These are phyloP conservation scores for Waitea zeae DNA, from an alignment of 1,284 basidiomycete species.

Conservation along the genomic window DNA sequence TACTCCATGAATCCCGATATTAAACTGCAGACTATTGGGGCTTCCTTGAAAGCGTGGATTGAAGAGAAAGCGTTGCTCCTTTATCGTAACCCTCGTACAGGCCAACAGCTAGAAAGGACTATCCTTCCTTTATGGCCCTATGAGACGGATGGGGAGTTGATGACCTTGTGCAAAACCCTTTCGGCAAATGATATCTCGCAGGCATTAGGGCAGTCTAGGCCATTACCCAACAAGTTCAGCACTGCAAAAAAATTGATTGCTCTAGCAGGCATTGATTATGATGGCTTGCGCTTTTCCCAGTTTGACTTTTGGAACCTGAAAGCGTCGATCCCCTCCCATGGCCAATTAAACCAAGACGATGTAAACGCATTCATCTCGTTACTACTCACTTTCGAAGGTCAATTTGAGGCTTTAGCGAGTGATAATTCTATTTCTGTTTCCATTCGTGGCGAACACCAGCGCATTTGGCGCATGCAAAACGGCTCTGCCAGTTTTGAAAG, in stretches of 20 bases:
- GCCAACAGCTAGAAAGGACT: no score
- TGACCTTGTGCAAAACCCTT: slow-evolving; percentile 18
- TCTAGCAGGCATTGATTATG: slow-evolving; percentile 16
- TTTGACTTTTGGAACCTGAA: slow-evolving; percentile 74
- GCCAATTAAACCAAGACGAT: slow-evolving; percentile 41
- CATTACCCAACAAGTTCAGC: slow-evolving; percentile 57
- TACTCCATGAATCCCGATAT: slow-evolving; percentile 19
- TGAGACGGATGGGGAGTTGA: slow-evolving; percentile 27
- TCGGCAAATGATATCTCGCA: slow-evolving; percentile 27
- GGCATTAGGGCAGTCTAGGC: slow-evolving; percentile 34
- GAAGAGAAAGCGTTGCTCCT: slow-evolving; percentile 32
- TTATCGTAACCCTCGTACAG: slow-evolving; percentile 30
- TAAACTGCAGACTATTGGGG: slow-evolving; percentile 18
- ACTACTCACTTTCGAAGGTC: slow-evolving; percentile 39
- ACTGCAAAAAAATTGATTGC: slow-evolving; percentile 45
- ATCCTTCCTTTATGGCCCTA: slow-evolving; percentile 63
- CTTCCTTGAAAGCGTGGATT: slow-evolving; percentile 41
- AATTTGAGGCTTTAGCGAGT: slow-evolving; percentile 38
- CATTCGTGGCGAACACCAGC: slow-evolving; percentile 22
- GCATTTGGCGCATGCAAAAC: no score
- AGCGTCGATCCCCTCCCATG: slow-evolving; percentile 39
- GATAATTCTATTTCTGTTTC: slow-evolving; percentile 23
- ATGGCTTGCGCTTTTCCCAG: slow-evolving; percentile 27
- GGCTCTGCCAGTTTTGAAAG: slow-evolving; percentile 9
- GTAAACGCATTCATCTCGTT: slow-evolving; percentile 61